phyloP scores from a whole-genome alignment of 768 basidiomycete species.

The Suillus americanus region DNA sequence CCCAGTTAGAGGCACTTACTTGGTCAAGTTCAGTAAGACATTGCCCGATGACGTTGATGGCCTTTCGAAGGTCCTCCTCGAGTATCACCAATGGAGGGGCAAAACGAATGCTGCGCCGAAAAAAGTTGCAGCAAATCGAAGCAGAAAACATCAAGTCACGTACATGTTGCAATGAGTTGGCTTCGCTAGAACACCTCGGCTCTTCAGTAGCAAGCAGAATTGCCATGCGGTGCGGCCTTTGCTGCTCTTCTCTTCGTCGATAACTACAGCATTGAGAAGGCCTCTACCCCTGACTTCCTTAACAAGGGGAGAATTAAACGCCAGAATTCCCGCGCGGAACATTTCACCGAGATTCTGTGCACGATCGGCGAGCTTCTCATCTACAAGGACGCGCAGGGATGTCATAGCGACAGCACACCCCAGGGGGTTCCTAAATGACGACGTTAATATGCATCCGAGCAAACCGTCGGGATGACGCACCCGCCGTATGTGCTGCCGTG shows the following conservation, averaged over 20 bases:
- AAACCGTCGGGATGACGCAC: slow-evolving; percentile 39
- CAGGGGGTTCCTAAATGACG: slow-evolving; percentile 71
- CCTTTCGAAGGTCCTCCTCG: slow-evolving; percentile 80
- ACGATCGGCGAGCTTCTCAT: slow-evolving; percentile 82
- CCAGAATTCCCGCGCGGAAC: slow-evolving; percentile 68
- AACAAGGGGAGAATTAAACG: slow-evolving; percentile 69
- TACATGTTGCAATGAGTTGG: slow-evolving; percentile 95
- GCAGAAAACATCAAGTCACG: slow-evolving; percentile 29
- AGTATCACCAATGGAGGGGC: slow-evolving; percentile 93
- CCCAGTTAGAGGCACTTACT: slow-evolving; percentile 37
- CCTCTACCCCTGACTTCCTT: slow-evolving; percentile 83
- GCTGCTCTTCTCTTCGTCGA: slow-evolving; percentile 76
- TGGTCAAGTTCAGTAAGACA: slow-evolving; percentile 80
- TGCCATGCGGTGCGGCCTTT: slow-evolving; percentile 93
- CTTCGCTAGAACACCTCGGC: slow-evolving; percentile 89
- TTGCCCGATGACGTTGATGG: slow-evolving; percentile 73
- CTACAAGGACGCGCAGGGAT: slow-evolving; percentile 85
- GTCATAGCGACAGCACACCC: slow-evolving; percentile 96
- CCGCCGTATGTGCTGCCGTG: slow-evolving; percentile 97
- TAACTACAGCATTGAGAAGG: slow-evolving; percentile 89
- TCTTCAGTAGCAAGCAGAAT: slow-evolving; percentile 89
- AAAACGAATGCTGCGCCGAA: slow-evolving; percentile 76
- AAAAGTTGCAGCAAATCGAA: not conserved
- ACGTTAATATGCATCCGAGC: not conserved
- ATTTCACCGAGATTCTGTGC: slow-evolving; percentile 76